phyloP scores from a whole-genome alignment of 345 rosid species.

The Eucalyptus pauciflora region DNA sequence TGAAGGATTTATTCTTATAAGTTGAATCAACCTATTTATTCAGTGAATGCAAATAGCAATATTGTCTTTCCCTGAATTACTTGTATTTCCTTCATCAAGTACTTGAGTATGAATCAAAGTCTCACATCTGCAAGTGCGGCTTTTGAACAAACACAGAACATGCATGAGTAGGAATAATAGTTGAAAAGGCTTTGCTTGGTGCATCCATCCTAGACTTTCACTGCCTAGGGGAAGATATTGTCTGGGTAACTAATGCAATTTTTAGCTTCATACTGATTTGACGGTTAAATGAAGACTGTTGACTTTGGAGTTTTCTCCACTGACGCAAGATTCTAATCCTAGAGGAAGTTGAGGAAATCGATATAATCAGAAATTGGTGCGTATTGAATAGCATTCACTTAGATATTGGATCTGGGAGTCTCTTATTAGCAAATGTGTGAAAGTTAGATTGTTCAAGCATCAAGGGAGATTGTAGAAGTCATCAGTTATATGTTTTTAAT shows the following conservation, averaged over 20 bases:
- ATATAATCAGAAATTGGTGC: background rate
- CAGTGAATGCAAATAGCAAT: background rate
- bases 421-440: background rate
- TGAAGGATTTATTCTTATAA: background rate
- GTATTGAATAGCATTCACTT: background rate
- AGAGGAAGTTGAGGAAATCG: background rate
- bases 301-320: background rate
- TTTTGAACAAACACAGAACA: background rate
- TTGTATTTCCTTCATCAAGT: background rate
- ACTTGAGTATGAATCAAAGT: background rate
- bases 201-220: background rate
- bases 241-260: background rate
- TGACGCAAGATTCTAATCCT: background rate
- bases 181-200: background rate
- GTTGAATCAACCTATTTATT: background rate
- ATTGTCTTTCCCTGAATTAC: background rate
- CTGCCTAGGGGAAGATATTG: background rate
- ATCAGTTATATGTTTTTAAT: background rate
- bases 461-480: background rate
- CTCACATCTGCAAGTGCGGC: background rate
- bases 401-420: background rate
- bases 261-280: background rate
- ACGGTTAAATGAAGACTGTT: background rate
- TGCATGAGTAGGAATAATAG: background rate
- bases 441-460: background rate